Base-by-base conservation (phyloP, 2,329 filamentous ascomycete species). In the Monosporascus sp. region DNA sequence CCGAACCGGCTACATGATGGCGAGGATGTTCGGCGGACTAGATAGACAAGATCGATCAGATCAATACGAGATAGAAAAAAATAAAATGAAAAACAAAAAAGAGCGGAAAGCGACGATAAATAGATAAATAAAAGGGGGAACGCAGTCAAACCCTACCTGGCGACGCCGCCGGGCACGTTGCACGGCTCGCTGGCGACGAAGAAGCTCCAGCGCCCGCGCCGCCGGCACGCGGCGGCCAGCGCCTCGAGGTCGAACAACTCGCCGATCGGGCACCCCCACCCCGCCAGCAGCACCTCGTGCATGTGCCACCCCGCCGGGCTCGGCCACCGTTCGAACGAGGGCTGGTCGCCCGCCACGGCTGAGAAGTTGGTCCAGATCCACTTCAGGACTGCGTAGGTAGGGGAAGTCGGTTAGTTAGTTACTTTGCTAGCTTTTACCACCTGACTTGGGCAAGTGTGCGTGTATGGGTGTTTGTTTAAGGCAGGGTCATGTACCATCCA, bases 231-330 rank as follows among this genome's bases (percentile, higher is more conserved):
- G 49, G 54, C 66, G 1, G 72, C 71, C 48, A 79, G 58, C 44
- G 54, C 64, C 63, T 79, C 76, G 9, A 79, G 64, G 61, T 78
- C 72, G 57, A 78, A 79, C 3, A 79, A 60, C 62, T 79, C 76
- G 24, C 76, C 76, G 57, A 79, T 76, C 15, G 76, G 76, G 59
- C 73, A 74, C 0, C 76, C 75, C 74, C 74, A 79, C 0, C 75
- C 75, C 0, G 69, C 70, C 5, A 79, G 65, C 57, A 79, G 68
- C 0, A 77, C 71, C 62, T 79, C 74, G 60, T 79, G 76, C 48
- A 72, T 53, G 1, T 54, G 41, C 57, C 57, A 63, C 31, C 58
- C 50, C 48, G 58, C 49, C 14, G 49, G 54, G 7, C 63, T 45
- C 14, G 69, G 71, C 69, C 68, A 72, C 48, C 57, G 54, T 56